Conservation (phyloP, 305 asterid genomes). For the Solanum hybrid region DNA sequence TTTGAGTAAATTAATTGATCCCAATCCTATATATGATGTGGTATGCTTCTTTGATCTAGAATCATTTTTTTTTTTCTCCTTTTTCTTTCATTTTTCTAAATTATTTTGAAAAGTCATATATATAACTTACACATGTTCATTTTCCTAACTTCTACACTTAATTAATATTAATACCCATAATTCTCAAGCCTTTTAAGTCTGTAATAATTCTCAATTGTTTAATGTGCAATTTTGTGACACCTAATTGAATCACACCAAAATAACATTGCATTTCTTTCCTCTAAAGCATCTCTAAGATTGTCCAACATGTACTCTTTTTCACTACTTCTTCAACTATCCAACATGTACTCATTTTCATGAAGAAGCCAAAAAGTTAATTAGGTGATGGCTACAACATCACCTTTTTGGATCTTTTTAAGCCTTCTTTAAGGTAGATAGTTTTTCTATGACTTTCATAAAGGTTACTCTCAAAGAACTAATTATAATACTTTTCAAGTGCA, state of each 20-base stretch:
- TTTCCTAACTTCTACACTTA: not conserved
- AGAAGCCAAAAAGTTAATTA: not conserved
- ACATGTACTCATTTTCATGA: not conserved
- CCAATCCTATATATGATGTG: not conserved
- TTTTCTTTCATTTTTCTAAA: not conserved
- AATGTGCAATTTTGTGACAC: not conserved
- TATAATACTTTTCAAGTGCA: not conserved
- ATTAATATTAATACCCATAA: not conserved
- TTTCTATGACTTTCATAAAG: not conserved
- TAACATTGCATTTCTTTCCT: not conserved
- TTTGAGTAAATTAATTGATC: not conserved
- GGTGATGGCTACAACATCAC: not conserved
- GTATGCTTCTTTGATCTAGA: not conserved
- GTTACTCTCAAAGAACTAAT: not conserved
- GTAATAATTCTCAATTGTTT: not conserved
- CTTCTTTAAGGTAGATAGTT: not conserved
- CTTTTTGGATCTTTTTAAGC: not conserved
- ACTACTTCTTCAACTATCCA: not conserved
- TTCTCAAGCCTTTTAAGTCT: not conserved
- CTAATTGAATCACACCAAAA: not conserved
- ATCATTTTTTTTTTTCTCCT: not conserved
- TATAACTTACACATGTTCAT: not conserved
- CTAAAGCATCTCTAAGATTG: not conserved
- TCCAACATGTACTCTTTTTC: not conserved
- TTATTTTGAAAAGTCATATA: not conserved